Evolutionary conservation across 1,284 basidiomycete species (phyloP), one percentile per base, ranked within the genome.

Genomic region (Ganoderma meredithae): DNA sequence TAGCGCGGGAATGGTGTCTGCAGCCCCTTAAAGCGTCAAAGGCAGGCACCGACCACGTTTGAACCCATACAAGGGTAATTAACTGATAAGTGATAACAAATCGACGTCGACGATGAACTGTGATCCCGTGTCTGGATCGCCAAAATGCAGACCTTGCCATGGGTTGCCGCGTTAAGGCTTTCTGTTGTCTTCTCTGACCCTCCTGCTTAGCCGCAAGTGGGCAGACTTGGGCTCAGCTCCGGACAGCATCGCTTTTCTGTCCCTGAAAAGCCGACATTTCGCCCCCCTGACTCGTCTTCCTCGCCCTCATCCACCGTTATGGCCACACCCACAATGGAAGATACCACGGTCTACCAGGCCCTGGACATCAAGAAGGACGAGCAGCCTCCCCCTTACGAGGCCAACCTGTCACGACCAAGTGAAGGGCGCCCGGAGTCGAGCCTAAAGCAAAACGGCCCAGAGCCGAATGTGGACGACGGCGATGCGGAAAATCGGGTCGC

Each of bases 301-400:
- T 59, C 49, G 52, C 41, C 13, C 22, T 49, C 22, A 22, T 49
- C 22, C 22, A 25, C 47, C 12, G 10, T 22, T 12, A 49, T 49
- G 47, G 9, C 47, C 19, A 49, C 47, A 25, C 10, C 47, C 10
- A 49, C 47, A 13, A 25, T 22, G 10, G 25, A 22, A 22, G 22
- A n/a, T 64, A 62, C 52, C 60, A 70, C 70, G 71, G 64, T 67
- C 44, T 66, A 33, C 56, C 44, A 47, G 9, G 61, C 61, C 59
- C 61, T 36, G n/a, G 63, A 60, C 53, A 64, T 40, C 39, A 69
- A 66, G 58, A 36, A n/a, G 7, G 33, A 60, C 25, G 47, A 59
- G 13, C 36, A 47, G 15, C 61, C 66, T 39, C 61, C 62, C 8
- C n/a, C 62, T 15, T 67, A 67, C 52, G 62, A 66, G 22, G 27